Percentiles rank a stretch among this genome's conserved stretches.
phyloP scores from a whole-genome alignment of 2,329 filamentous ascomycete genomes.

The Verticillium isaacii region DNA sequence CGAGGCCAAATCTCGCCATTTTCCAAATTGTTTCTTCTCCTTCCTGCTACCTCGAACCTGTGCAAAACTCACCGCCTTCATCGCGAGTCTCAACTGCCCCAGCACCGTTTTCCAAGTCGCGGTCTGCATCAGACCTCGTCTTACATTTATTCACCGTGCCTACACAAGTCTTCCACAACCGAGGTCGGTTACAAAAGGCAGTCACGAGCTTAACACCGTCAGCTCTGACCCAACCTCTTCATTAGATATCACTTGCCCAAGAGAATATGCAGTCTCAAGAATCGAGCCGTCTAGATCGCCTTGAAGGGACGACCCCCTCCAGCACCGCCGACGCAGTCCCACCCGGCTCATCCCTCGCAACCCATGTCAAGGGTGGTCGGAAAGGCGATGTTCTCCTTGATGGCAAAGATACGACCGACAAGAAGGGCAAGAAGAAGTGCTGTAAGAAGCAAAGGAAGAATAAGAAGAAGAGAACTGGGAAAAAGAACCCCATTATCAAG shows the following conservation, averaged over 20 bases:
- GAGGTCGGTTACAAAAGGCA: no score
- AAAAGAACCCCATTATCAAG: neutral
- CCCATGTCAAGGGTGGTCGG: neutral
- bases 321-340: neutral
- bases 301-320: neutral
- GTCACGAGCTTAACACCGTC: no score
- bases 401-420: neutral
- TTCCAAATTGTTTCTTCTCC: no score
- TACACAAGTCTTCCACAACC: no score
- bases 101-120: no score
- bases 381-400: neutral
- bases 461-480: neutral
- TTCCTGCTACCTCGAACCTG: no score
- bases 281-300: neutral
- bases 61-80: no score
- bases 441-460: neutral
- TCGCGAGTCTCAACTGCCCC: no score
- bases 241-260: neutral
- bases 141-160: no score
- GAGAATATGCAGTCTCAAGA: neutral
- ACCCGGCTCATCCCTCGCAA: neutral
- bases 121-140: no score
- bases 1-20: neutral
- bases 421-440: neutral
- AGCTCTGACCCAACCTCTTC: neutral